These are phyloP conservation scores for Oryza longistaminata DNA, from an alignment of 176 grass and related monocot genomes.

Conservation along the genomic window DNA sequence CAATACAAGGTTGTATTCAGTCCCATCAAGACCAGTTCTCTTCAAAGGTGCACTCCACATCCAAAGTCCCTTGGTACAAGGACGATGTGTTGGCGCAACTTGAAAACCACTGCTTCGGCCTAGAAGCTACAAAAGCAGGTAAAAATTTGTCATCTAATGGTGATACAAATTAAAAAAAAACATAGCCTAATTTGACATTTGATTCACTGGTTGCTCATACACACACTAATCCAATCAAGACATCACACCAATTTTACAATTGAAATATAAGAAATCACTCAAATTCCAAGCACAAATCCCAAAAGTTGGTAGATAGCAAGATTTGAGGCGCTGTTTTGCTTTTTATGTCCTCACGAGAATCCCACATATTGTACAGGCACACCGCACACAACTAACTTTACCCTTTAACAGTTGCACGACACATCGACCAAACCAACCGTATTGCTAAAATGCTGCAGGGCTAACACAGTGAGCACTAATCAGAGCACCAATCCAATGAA, in stretches of 20 bases:
- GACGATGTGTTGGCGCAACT: constrained; percentile 91
- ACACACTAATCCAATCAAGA: not conserved
- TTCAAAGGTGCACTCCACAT: constrained; percentile 96
- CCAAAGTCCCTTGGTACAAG: constrained; percentile 99
- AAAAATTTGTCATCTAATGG: not conserved
- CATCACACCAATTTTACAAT: not conserved
- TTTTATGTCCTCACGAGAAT: not conserved
- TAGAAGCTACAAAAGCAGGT: constrained; percentile 55
- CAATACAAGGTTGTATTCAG: constrained; percentile 84
- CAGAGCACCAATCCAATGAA: not conserved
- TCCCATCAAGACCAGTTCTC: constrained; percentile 86
- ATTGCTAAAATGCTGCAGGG: not conserved
- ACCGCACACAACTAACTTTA: not conserved
- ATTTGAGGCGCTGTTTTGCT: not conserved
- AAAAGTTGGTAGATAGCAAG: not conserved
- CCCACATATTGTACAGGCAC: not conserved
- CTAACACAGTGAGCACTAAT: not conserved
- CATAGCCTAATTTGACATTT: not conserved
- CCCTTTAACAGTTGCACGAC: not conserved
- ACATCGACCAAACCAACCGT: constrained; percentile 13
- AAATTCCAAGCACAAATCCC: not conserved
- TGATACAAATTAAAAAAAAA: not conserved
- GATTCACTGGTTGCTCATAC: not conserved
- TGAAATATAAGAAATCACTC: constrained; percentile 7
- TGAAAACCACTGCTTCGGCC: constrained; percentile 91